Base-by-base conservation (phyloP, 345 rosid species). In the Citrus reticulata region DNA sequence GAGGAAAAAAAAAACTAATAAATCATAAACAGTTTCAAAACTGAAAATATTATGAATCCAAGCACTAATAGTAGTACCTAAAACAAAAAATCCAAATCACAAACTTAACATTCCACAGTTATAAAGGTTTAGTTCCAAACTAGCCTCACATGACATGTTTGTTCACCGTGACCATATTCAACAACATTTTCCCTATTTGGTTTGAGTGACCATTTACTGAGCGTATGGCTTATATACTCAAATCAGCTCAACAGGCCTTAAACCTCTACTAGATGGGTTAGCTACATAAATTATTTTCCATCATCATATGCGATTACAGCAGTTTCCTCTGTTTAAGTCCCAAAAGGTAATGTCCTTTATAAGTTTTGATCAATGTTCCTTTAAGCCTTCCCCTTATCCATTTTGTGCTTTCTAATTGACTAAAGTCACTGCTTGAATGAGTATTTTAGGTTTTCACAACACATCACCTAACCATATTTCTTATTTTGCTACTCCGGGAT, bases 1-100 rank as follows among this genome's bases (percentile, higher is more conserved):
- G 60, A 87, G 49, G 42, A 9, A 64, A 73, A 39, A 39, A 32
- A 32, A 55, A 61, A 65, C 46, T 24, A 70, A 68, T 34, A 34
- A 77, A 57, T 9, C 25, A 74, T 11, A 17, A 29, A 61, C 27
- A 78, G 75, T 7, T 51, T 17, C 17, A 59, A 72, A 72, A 46
- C 9, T 46, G 49, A 54, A 57, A 29, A 77, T 1, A n/a, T n/a
- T 22, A 68, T 30, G 35, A 77, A 60, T 29, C 39, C 30, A 70
- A 63, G n/a, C 40, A 42, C 29, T 13, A 67, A 16, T 39, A 66
- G 16, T 19, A 67, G 29, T 4, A 11, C 68, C n/a, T 13, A 6
- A 71, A 60, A 79, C 9, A 13, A 66, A 25, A 32, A 25, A 29
- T 40, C 30, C 46, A 77, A 77, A 32, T 40, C 19, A 29, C 29